phyloP scores from a whole-genome alignment of 495 filamentous ascomycete genomes.

The Hypoxylon subgilvum region DNA sequence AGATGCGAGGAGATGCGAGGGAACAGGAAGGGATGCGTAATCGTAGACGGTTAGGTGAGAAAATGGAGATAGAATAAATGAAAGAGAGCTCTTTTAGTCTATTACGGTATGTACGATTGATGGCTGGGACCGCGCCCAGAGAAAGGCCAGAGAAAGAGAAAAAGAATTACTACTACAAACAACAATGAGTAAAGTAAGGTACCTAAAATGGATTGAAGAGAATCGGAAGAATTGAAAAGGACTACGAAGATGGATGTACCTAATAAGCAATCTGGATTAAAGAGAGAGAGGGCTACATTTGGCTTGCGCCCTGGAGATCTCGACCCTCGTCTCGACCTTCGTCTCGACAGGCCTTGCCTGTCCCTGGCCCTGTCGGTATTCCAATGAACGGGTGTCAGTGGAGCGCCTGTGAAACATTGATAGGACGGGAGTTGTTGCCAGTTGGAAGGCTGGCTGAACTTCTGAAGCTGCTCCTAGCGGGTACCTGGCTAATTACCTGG shows the following conservation, averaged over 20 bases:
- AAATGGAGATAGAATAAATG: background rate
- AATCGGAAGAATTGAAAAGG: background rate
- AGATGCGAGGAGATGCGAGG: background rate
- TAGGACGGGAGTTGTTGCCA: too few relatives aligned
- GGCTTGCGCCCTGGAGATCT: conserved; percentile 26
- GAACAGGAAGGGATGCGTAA: background rate
- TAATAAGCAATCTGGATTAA: too few relatives aligned
- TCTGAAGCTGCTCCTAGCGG: too few relatives aligned
- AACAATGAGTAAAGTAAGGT: background rate
- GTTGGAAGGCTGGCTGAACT: too few relatives aligned
- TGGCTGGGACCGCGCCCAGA: conserved; percentile 9
- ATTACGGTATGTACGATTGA: background rate
- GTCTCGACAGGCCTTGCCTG: background rate
- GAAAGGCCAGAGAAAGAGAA: too few relatives aligned
- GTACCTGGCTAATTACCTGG: background rate
- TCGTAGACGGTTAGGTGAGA: background rate
- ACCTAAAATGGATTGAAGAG: conserved; percentile 5
- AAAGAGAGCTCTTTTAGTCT: background rate
- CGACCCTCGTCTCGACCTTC: background rate
- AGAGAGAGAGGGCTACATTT: conserved; percentile 13
- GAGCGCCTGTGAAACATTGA: conserved; percentile 16
- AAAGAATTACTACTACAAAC: background rate
- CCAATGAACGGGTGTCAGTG: too few relatives aligned
- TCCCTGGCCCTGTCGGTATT: background rate
- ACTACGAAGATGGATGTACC: too few relatives aligned